Percentiles rank a stretch among this genome's conserved stretches.
These are phyloP conservation scores for Ilyonectria mors-panacis DNA, from an alignment of 2,329 filamentous ascomycete species.

Conservation along the genomic window DNA sequence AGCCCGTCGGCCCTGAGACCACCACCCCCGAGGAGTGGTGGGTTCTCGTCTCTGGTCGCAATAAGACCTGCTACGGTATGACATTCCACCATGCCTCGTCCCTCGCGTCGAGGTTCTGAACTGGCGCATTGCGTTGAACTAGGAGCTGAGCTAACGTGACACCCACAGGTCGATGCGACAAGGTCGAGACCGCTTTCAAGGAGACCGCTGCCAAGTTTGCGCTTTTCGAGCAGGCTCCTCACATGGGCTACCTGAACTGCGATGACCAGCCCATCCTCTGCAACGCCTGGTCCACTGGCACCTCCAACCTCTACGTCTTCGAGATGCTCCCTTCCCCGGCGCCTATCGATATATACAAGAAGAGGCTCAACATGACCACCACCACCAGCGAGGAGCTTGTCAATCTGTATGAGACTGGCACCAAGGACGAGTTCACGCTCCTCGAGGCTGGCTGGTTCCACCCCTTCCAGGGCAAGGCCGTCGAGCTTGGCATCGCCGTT, in stretches of 20 bases:
- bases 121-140: constrained; percentile 12
- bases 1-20: constrained; percentile 70
- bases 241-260: constrained; percentile 80
- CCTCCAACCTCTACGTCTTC: constrained; percentile 77
- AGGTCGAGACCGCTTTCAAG: constrained; percentile 76
- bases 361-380: constrained; percentile 78
- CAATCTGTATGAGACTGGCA: constrained; percentile 67
- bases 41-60: constrained; percentile 80
- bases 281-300: constrained; percentile 78
- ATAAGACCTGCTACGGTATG: constrained; percentile 82
- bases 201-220: constrained; percentile 76
- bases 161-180: constrained; percentile 72
- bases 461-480: constrained; percentile 79
- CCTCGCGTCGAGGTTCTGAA: constrained; percentile 8
- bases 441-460: constrained; percentile 78
- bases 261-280: constrained; percentile 82
- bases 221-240: constrained; percentile 72
- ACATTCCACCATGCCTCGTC: constrained; percentile 26
- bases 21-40: constrained; percentile 82
- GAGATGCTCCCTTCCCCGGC: constrained; percentile 76
- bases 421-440: constrained; percentile 63
- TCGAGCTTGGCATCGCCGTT: constrained; percentile 72
- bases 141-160: constrained; percentile 39
- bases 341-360: constrained; percentile 74
- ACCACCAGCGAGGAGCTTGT: constrained; percentile 75